These are phyloP conservation scores for Lasiodiplodia sp. DNA, from an alignment of 2,329 filamentous ascomycete genomes.

Conservation along the genomic window DNA sequence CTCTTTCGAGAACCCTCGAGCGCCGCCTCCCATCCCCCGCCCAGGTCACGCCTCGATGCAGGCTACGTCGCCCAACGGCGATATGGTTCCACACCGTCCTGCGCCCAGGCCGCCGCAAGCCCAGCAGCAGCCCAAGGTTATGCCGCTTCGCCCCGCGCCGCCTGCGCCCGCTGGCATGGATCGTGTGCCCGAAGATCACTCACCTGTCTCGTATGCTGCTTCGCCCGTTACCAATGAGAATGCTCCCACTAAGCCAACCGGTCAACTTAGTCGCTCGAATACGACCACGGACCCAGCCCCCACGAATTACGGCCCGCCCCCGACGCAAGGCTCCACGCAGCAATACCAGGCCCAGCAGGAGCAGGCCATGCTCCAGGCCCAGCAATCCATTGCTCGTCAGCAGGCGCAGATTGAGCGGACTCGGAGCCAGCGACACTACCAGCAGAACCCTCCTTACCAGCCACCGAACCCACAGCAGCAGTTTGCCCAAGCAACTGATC, in stretches of 20 bases:
- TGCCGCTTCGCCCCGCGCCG: slow-evolving; percentile 65
- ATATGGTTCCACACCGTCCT: slow-evolving; percentile 78
- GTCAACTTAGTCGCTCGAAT: slow-evolving; percentile 52
- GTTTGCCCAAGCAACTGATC: slow-evolving; percentile 49
- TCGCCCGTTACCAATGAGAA: slow-evolving; percentile 40
- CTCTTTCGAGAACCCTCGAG: slow-evolving; percentile 96
- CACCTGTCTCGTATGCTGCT: slow-evolving; percentile 52
- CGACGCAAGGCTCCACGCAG: slow-evolving; percentile 42
- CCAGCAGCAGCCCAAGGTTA: slow-evolving; percentile 52
- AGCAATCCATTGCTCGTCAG: slow-evolving; percentile 68
- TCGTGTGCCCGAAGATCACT: slow-evolving; percentile 44
- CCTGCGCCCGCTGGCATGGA: slow-evolving; percentile 57
- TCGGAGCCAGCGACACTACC: slow-evolving; percentile 67
- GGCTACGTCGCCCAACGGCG: slow-evolving; percentile 51
- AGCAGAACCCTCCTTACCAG: slow-evolving; percentile 49
- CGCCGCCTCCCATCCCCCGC: slow-evolving; percentile 84
- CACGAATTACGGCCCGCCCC: slow-evolving; percentile 32
- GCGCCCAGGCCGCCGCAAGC: slow-evolving; percentile 81
- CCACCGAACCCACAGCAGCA: slow-evolving; percentile 57
- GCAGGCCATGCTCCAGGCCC: slow-evolving; percentile 79
- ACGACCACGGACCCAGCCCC: slow-evolving; percentile 47
- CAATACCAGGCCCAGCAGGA: slow-evolving; percentile 78
- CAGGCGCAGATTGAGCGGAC: slow-evolving; percentile 72
- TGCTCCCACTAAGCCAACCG: slow-evolving; percentile 41
- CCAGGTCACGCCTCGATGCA: slow-evolving; percentile 53